These are phyloP conservation scores for Chlorencoelia australis DNA, from an alignment of 2,329 filamentous ascomycete species.

Conservation along the genomic window DNA sequence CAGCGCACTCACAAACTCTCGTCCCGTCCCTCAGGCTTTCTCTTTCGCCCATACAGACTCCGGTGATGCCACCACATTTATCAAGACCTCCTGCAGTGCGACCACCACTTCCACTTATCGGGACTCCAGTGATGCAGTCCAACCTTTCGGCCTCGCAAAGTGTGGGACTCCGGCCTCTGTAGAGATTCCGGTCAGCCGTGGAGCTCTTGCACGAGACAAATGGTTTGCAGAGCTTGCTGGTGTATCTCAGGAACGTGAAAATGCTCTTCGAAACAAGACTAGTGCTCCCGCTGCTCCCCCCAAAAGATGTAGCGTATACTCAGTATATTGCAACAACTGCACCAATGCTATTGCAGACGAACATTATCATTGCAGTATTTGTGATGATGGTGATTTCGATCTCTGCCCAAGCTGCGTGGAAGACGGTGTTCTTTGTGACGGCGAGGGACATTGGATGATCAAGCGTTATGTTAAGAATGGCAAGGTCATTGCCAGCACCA, in stretches of 20 bases:
- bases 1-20: too few species aligned
- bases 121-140: neutral
- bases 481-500: conserved; percentile 72
- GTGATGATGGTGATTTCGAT: conserved; percentile 89
- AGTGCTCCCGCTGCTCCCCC: conserved; percentile 3
- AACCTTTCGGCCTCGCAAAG: neutral
- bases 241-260: conserved; percentile 21
- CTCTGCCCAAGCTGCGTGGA: conserved; percentile 75
- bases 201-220: conserved; percentile 23
- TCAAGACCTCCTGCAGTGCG: neutral
- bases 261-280: conserved; percentile 7
- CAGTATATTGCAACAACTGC: conserved; percentile 92
- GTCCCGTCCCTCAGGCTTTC: too few species aligned
- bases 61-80: too few species aligned
- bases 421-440: conserved; percentile 65
- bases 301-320: conserved; percentile 55
- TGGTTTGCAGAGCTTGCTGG: conserved; percentile 27
- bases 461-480: conserved; percentile 78
- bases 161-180: conserved; percentile 8
- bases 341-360: conserved; percentile 65
- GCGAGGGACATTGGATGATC: conserved; percentile 82
- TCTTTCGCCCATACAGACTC: too few species aligned
- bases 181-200: conserved; percentile 21
- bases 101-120: conserved; percentile 1
- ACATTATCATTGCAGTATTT: conserved; percentile 92